Conservation (phyloP, 2,329 filamentous ascomycete species). For the Cladosporium sp. region DNA sequence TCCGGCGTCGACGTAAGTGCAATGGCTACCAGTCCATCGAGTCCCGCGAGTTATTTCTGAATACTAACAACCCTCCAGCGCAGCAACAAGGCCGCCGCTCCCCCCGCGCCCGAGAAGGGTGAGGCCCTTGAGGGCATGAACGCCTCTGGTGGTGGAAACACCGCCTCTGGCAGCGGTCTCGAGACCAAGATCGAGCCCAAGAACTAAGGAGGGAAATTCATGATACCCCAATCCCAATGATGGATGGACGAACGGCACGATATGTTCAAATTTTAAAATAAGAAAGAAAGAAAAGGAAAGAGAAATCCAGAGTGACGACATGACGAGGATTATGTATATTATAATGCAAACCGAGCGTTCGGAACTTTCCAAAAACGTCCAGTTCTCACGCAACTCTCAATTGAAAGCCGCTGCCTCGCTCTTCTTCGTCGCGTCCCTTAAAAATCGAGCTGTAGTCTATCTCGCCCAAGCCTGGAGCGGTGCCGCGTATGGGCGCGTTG, state of each 20-base stretch:
- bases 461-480: conserved; percentile 31
- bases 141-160: conserved; percentile 31
- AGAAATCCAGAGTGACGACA: too few relatives aligned
- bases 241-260: not conserved
- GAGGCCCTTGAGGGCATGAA: conserved; percentile 33
- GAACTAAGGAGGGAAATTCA: conserved; percentile 3
- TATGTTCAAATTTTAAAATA: too few relatives aligned
- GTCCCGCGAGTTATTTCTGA: too few relatives aligned
- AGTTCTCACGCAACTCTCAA: conserved; percentile 26
- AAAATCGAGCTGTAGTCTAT: conserved; percentile 49
- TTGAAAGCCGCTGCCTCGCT: conserved; percentile 45
- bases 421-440: conserved; percentile 43
- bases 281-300: too few relatives aligned
- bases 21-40: too few relatives aligned
- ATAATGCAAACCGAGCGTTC: not conserved
- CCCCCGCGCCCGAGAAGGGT: conserved; percentile 36
- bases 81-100: conserved; percentile 34
- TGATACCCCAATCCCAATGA: conserved; percentile 3
- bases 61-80: conserved; percentile 16
- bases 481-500: conserved; percentile 75
- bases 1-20: conserved; percentile 1
- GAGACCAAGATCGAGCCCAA: conserved; percentile 12
- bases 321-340: conserved; percentile 9
- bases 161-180: conserved; percentile 10
- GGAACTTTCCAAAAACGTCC: not conserved